phyloP scores from a whole-genome alignment of 192 early-diverging fungal genomes.

The Coemansia sp. region DNA sequence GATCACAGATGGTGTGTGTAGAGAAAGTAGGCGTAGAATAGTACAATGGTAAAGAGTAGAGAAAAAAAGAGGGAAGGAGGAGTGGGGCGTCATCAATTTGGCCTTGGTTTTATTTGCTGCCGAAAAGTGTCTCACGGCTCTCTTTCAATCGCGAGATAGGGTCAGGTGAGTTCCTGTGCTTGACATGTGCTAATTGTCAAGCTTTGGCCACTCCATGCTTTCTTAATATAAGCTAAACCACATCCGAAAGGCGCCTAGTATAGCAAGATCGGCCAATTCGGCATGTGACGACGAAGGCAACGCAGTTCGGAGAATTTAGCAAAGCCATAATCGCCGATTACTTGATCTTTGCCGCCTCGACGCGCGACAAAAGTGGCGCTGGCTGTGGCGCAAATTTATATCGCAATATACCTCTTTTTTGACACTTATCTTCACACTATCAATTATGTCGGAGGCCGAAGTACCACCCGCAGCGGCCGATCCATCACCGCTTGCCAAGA shows the following conservation, averaged over 20 bases:
- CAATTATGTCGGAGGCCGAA: not conserved
- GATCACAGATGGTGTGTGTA: not conserved
- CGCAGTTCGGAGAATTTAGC: not conserved
- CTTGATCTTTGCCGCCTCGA: not conserved
- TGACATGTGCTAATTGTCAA: not conserved
- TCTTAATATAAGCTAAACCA: not conserved
- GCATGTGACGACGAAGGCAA: not conserved
- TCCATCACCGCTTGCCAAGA: not conserved
- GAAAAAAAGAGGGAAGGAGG: not conserved
- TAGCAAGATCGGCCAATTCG: not conserved
- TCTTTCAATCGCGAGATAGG: not conserved
- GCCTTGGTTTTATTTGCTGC: not conserved
- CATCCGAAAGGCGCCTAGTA: not conserved
- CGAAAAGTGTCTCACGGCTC: not conserved
- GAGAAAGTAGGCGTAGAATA: not conserved
- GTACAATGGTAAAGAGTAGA: not conserved
- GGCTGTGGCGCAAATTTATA: not conserved
- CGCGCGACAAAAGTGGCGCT: not conserved
- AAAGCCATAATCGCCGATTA: not conserved
- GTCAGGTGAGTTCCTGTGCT: conserved; percentile 1
- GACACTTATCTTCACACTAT: not conserved
- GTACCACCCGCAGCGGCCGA: not conserved
- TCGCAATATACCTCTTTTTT: not conserved
- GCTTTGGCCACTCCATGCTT: not conserved
- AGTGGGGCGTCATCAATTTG: not conserved